A percentile compares a stretch with the other conserved stretches of the same genome.
phyloP scores from a whole-genome alignment of 2,329 filamentous ascomycete genomes.

The Diaporthe eres region DNA sequence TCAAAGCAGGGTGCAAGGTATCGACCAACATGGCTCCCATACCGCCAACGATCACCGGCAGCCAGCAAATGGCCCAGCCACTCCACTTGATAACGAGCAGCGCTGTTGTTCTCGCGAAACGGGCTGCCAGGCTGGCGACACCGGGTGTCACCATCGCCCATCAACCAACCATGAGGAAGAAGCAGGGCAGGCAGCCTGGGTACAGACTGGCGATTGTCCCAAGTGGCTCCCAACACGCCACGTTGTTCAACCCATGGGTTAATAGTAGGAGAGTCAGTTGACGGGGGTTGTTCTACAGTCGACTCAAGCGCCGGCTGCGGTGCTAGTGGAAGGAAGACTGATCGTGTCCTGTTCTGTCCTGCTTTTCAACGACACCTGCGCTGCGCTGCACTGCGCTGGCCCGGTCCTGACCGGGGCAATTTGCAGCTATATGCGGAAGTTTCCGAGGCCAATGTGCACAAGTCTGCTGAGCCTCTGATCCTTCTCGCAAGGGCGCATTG shows the following conservation, averaged over 20 bases:
- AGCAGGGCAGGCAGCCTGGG: conserved; percentile 11
- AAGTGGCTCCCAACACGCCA: conserved; percentile 36
- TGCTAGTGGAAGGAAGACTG: background rate
- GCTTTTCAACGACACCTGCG: background rate
- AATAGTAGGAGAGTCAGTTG: background rate
- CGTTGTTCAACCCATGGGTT: conserved; percentile 27
- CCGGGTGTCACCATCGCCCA: conserved; percentile 3
- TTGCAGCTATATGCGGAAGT: conserved; percentile 11
- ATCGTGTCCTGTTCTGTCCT: background rate
- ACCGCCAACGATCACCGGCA: background rate
- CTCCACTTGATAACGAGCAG: conserved; percentile 13
- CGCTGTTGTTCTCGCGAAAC: background rate
- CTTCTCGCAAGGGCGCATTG: conserved; percentile 10
- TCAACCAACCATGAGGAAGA: conserved; percentile 1
- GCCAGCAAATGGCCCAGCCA: conserved; percentile 19
- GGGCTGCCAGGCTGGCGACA: background rate
- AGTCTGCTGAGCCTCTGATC: conserved; percentile 2
- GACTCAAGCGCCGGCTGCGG: background rate
- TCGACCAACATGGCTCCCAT: background rate
- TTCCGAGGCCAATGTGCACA: conserved; percentile 4
- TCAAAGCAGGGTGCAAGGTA: background rate
- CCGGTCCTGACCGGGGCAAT: conserved; percentile 4
- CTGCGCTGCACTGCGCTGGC: background rate
- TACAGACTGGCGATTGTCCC: conserved; percentile 1
- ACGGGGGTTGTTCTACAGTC: background rate